Percentiles rank a stretch among this genome's conserved stretches.
Evolutionary conservation across 2,329 filamentous ascomycete genomes (phyloP).

Genomic region (Madurella fahalii): DNA sequence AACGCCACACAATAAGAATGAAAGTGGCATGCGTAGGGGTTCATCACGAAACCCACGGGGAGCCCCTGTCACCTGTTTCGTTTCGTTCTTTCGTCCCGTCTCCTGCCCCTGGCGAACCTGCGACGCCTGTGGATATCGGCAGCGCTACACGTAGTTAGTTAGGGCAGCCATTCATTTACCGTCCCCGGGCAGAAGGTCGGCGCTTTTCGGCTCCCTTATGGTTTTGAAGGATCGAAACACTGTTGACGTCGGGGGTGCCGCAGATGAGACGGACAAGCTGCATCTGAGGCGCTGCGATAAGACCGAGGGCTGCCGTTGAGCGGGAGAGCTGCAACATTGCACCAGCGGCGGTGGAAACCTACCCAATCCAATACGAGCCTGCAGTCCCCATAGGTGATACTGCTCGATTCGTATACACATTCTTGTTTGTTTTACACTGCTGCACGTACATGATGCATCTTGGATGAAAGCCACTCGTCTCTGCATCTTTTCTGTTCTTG

Average conservation of each 20-base stretch:
- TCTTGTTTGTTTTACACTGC: background rate
- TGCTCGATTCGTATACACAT: background rate
- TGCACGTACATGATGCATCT: background rate
- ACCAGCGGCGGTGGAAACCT: background rate
- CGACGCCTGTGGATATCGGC: background rate
- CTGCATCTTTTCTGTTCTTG: background rate
- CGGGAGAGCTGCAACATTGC: background rate
- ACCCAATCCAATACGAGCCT: background rate
- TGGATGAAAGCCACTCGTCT: background rate
- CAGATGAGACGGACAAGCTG: background rate
- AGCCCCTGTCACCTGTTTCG: slow-evolving; percentile 2
- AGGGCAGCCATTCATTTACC: background rate
- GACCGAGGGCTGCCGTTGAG: no score
- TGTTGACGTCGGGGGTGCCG: background rate
- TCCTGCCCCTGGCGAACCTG: background rate
- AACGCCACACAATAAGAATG: background rate
- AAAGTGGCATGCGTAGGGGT: background rate
- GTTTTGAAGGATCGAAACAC: slow-evolving; percentile 1
- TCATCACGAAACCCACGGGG: background rate
- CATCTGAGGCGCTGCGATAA: background rate
- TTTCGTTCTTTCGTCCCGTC: background rate
- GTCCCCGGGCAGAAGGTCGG: background rate
- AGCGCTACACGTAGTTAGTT: background rate
- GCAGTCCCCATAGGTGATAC: background rate
- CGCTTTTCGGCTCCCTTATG: background rate